These are phyloP conservation scores for Fremontodendron californicum DNA, from an alignment of 345 rosid genomes.

Conservation along the genomic window DNA sequence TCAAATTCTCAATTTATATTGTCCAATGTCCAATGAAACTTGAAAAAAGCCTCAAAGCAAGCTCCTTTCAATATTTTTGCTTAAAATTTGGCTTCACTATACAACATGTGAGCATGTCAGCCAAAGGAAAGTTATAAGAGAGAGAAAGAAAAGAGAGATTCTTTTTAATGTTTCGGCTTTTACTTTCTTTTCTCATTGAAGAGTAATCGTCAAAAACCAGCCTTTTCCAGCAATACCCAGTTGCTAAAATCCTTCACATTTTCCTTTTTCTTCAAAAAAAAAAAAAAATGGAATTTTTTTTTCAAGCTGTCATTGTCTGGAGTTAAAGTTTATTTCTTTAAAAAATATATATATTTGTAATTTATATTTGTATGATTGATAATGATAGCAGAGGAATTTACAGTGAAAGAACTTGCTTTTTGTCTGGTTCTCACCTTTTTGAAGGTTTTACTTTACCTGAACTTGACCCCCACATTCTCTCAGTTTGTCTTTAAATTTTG, in stretches of 20 bases:
- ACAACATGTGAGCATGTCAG: conserved; percentile 29
- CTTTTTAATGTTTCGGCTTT: conserved; percentile 3
- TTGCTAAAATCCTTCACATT: conserved; percentile 22
- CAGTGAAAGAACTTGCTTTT: conserved; percentile 43
- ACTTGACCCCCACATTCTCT: conserved; percentile 24
- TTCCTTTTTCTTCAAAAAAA: background rate
- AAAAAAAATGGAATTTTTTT: background rate
- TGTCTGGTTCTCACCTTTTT: conserved; percentile 26
- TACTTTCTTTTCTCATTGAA: conserved; percentile 23
- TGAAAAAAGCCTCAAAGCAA: background rate
- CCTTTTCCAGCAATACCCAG: conserved; percentile 42
- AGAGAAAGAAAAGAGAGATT: conserved; percentile 1
- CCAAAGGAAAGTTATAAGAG: conserved; percentile 17
- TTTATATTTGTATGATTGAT: background rate
- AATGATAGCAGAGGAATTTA: conserved; percentile 20
- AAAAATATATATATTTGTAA: background rate
- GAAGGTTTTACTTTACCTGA: background rate
- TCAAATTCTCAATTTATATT: background rate
- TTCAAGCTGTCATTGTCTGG: conserved; percentile 33
- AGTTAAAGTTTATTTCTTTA: background rate
- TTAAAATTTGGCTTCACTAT: background rate
- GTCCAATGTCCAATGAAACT: background rate
- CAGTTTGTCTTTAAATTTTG: conserved; percentile 31
- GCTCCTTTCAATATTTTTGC: background rate
- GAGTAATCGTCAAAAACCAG: conserved; percentile 33